Percentiles rank a stretch among this genome's conserved stretches.
These are phyloP conservation scores for Hymenoscyphus albidus DNA, from an alignment of 2,329 filamentous ascomycete genomes.

Conservation along the genomic window DNA sequence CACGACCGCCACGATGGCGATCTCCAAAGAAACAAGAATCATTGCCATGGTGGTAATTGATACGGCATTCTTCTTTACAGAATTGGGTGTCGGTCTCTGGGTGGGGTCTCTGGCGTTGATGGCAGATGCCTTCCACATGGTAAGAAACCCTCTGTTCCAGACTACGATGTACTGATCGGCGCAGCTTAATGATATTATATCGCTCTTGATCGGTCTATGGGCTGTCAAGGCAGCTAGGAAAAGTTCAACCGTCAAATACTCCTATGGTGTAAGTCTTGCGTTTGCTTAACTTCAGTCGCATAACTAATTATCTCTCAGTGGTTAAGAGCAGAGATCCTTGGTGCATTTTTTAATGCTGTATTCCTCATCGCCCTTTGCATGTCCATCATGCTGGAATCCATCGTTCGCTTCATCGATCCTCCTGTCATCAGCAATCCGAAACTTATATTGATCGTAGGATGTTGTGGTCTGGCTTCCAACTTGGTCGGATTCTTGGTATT, in stretches of 20 bases:
- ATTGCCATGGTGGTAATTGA: conserved; percentile 90
- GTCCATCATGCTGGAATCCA: conserved; percentile 92
- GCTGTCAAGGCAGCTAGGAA: conserved; percentile 86
- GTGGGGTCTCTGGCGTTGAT: conserved; percentile 90
- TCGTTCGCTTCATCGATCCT: conserved; percentile 87
- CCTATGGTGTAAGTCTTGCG: conserved; percentile 72
- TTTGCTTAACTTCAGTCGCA: neutral
- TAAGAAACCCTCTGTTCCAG: conserved; percentile 38
- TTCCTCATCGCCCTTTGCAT: conserved; percentile 95
- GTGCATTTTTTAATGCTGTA: conserved; percentile 94
- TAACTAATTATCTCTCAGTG: conserved; percentile 53
- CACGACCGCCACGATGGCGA: conserved; percentile 58
- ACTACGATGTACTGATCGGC: conserved; percentile 18
- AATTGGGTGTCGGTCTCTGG: conserved; percentile 78
- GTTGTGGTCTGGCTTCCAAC: conserved; percentile 80
- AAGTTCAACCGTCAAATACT: conserved; percentile 85
- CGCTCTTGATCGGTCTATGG: conserved; percentile 88
- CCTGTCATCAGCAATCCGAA: conserved; percentile 81
- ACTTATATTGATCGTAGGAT: conserved; percentile 86
- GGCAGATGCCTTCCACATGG: conserved; percentile 98
- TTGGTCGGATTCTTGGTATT: conserved; percentile 85
- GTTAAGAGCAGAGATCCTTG: conserved; percentile 94
- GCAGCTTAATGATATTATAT: conserved; percentile 97
- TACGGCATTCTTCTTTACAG: conserved; percentile 82
- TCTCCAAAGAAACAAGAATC: conserved; percentile 91